Conservation (phyloP, 202 grass and related monocot species). For the Zizania palustris region DNA sequence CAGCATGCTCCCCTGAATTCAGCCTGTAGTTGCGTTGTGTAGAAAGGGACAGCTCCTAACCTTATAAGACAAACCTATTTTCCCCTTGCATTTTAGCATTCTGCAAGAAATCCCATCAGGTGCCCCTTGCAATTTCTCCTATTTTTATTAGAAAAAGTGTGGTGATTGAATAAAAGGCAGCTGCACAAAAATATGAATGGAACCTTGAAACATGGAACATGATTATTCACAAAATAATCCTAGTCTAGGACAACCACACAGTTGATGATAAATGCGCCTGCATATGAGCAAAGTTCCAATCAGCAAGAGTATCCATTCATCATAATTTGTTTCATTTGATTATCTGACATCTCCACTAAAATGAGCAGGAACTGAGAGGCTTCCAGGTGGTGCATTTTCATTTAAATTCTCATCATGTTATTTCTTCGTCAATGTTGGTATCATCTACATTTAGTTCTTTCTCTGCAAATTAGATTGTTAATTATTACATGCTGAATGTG, state of each 20-base stretch:
- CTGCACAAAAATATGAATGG: neutral
- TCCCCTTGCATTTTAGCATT: neutral
- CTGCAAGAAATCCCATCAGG: neutral
- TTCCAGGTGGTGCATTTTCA: too few relatives aligned
- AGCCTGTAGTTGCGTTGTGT: neutral
- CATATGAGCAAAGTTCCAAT: too few relatives aligned
- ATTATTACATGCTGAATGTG: too few relatives aligned
- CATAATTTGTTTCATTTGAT: too few relatives aligned
- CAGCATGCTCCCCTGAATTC: conserved; percentile 16
- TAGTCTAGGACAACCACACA: neutral
- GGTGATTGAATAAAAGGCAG: neutral
- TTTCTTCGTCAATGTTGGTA: too few relatives aligned
- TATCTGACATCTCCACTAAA: too few relatives aligned
- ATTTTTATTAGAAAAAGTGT: neutral
- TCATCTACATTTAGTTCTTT: too few relatives aligned
- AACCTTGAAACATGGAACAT: neutral
- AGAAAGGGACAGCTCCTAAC: conserved; percentile 6
- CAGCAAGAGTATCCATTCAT: too few relatives aligned
- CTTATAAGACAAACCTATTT: neutral
- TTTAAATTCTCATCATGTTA: too few relatives aligned
- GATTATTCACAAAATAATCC: neutral
- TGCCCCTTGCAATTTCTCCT: neutral
- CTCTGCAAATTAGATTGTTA: too few relatives aligned
- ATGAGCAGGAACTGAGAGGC: too few relatives aligned
- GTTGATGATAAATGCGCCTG: too few relatives aligned